Evolutionary conservation across 2,329 filamentous ascomycete genomes (phyloP).

Genomic region (Alternaria hordeiaustralica): DNA sequence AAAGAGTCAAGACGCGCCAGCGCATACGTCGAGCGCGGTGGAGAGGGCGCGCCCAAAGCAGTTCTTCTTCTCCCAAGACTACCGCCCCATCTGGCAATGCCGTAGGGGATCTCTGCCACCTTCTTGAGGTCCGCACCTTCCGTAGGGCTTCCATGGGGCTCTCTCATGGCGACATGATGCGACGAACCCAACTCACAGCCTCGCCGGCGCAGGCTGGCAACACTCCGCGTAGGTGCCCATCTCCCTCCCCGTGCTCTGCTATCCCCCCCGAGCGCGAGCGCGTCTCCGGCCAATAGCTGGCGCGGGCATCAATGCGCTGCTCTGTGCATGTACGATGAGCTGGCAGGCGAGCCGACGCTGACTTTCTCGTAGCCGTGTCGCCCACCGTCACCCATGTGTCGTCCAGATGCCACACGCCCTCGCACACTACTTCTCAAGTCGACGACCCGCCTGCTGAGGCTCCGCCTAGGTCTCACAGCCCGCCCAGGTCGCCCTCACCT

Average conservation of each 20-base stretch:
- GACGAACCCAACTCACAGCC: constrained; percentile 44
- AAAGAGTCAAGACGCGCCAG: constrained; percentile 27
- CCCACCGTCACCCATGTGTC: constrained; percentile 59
- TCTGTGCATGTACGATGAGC: constrained; percentile 46
- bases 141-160: constrained; percentile 17
- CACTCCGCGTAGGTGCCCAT: constrained; percentile 64
- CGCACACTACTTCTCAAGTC: constrained; percentile 54
- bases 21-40: constrained; percentile 26
- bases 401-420: constrained; percentile 64
- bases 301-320: constrained; percentile 39
- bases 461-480: constrained; percentile 63
- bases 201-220: constrained; percentile 65
- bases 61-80: constrained; percentile 22
- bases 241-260: constrained; percentile 3
- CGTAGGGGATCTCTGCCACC: constrained; percentile 16
- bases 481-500: constrained; percentile 55
- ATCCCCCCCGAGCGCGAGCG: constrained; percentile 8
- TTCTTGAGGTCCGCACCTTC: constrained; percentile 7
- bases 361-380: constrained; percentile 56
- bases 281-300: constrained; percentile 33
- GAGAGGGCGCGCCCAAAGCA: constrained; percentile 26
- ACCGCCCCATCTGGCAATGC: constrained; percentile 27
- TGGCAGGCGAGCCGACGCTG: constrained; percentile 47
- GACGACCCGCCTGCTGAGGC: constrained; percentile 60
- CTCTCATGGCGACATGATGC: constrained; percentile 43